These are phyloP conservation scores for Pichia manshurica DNA, from an alignment of 805 yeast genomes.

Conservation along the genomic window DNA sequence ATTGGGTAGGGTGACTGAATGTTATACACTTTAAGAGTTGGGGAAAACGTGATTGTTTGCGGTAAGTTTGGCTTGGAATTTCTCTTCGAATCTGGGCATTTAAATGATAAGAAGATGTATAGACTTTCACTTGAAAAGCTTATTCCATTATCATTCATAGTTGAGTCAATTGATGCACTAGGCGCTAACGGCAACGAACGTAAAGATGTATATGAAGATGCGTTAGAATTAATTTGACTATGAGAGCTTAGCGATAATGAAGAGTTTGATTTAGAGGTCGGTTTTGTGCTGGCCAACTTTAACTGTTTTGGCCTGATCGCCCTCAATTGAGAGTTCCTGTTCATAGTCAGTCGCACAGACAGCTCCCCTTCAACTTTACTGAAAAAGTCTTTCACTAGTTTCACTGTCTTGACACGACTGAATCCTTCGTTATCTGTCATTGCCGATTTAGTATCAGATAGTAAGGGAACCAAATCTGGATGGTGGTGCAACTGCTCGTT, in stretches of 20 bases:
- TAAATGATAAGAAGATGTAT: conserved; percentile 11
- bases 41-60: conserved; percentile 10
- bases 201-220: conserved; percentile 3
- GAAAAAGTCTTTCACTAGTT: conserved; percentile 14
- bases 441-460: conserved; percentile 6
- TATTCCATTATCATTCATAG: no score
- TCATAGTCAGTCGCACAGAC: conserved; percentile 2
- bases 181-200: neutral
- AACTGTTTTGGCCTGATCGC: conserved; percentile 12
- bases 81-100: neutral
- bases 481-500: neutral
- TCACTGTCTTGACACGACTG: conserved; percentile 1
- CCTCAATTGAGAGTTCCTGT: conserved; percentile 11
- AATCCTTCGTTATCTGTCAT: neutral
- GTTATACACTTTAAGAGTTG: conserved; percentile 15
- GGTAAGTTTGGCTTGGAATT: conserved; percentile 12
- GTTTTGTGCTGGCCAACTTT: neutral
- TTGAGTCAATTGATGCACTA: neutral
- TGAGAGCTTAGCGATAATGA: neutral
- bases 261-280: neutral
- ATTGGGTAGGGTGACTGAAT: conserved; percentile 18
- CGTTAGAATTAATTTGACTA: neutral
- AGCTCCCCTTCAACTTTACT: conserved; percentile 15
- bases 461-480: conserved; percentile 2
- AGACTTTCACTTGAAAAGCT: conserved; percentile 6